Percentiles rank a stretch among this genome's conserved stretches.
phyloP scores from a whole-genome alignment of 495 filamentous ascomycete genomes.

The Penicillium argentinense region DNA sequence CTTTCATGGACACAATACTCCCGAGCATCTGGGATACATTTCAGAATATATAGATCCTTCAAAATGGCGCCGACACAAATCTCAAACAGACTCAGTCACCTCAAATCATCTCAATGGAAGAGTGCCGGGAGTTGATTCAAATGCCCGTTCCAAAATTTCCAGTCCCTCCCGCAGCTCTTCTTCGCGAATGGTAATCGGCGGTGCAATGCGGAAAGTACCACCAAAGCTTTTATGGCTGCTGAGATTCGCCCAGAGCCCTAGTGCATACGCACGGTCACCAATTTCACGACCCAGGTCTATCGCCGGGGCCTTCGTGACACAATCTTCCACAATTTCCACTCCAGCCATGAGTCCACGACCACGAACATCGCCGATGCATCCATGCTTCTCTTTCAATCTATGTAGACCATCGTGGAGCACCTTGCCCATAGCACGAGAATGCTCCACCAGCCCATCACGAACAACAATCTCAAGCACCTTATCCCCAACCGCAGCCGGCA shows the following conservation, averaged over 20 bases:
- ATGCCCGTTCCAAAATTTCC: constrained; percentile 12
- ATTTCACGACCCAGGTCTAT: constrained; percentile 10
- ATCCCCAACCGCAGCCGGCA: constrained; percentile 12
- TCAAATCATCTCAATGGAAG: too few species aligned
- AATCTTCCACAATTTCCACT: constrained; percentile 11
- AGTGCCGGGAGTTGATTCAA: constrained; percentile 13
- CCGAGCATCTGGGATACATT: constrained; percentile 16
- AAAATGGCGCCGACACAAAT: too few species aligned
- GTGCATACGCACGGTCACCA: constrained; percentile 17
- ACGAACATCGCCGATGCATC: constrained; percentile 13
- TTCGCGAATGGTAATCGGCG: constrained; percentile 14
- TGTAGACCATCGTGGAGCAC: constrained; percentile 5
- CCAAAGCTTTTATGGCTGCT: constrained; percentile 20
- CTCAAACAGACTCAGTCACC: too few species aligned
- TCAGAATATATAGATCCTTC: constrained; percentile 12
- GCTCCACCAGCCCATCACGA: constrained; percentile 7
- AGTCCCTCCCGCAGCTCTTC: constrained; percentile 8
- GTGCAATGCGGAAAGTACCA: constrained; percentile 13
- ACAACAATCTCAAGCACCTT: constrained; percentile 18
- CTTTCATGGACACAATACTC: constrained; percentile 13
- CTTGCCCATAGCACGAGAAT: constrained; percentile 11
- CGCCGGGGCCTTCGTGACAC: constrained; percentile 10
- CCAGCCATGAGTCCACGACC: constrained; percentile 17
- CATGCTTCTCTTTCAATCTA: constrained; percentile 9
- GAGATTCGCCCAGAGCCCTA: constrained; percentile 21